Percentiles rank a stretch among this genome's conserved stretches.
phyloP scores from a whole-genome alignment of 2,329 filamentous ascomycete genomes.

The Leptographium flavum region DNA sequence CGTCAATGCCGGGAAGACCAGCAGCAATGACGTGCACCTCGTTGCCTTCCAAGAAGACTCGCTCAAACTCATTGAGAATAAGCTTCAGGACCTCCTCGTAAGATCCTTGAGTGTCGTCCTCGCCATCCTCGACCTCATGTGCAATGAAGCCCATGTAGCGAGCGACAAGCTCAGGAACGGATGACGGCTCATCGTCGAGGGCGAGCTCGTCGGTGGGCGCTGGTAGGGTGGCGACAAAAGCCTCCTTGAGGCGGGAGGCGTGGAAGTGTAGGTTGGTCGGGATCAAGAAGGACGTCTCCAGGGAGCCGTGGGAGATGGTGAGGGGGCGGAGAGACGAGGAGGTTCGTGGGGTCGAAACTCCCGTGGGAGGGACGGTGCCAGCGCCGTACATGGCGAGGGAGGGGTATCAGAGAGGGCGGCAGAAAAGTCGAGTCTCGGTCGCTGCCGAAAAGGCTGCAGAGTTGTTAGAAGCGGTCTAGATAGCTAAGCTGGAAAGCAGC shows the following conservation, averaged over 20 bases:
- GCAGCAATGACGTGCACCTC: slow-evolving; percentile 88
- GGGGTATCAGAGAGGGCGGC: slow-evolving; percentile 24
- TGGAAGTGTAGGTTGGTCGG: slow-evolving; percentile 93
- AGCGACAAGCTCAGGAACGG: slow-evolving; percentile 78
- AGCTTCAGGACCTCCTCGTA: slow-evolving; percentile 90
- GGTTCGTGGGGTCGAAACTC: slow-evolving; percentile 90
- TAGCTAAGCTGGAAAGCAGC: not conserved
- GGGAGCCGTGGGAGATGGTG: slow-evolving; percentile 79
- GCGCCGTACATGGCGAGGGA: slow-evolving; percentile 66
- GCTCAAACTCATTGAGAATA: slow-evolving; percentile 89
- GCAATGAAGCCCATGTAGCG: slow-evolving; percentile 88
- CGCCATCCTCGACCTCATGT: slow-evolving; percentile 77
- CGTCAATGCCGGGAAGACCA: slow-evolving; percentile 72
- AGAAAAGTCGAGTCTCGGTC: not conserved
- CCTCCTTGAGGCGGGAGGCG: slow-evolving; percentile 84
- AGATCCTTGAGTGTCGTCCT: slow-evolving; percentile 76
- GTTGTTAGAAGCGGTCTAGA: not conserved
- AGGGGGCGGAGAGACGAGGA: slow-evolving; percentile 85
- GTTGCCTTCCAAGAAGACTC: slow-evolving; percentile 85
- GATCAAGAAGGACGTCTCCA: slow-evolving; percentile 92
- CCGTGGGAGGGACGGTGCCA: slow-evolving; percentile 75
- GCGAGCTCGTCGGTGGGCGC: slow-evolving; percentile 91
- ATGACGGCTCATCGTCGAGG: slow-evolving; percentile 98
- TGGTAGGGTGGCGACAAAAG: slow-evolving; percentile 74
- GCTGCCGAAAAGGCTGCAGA: not conserved